Conservation (phyloP, 768 basidiomycete genomes). For the Podaxis sp. region DNA sequence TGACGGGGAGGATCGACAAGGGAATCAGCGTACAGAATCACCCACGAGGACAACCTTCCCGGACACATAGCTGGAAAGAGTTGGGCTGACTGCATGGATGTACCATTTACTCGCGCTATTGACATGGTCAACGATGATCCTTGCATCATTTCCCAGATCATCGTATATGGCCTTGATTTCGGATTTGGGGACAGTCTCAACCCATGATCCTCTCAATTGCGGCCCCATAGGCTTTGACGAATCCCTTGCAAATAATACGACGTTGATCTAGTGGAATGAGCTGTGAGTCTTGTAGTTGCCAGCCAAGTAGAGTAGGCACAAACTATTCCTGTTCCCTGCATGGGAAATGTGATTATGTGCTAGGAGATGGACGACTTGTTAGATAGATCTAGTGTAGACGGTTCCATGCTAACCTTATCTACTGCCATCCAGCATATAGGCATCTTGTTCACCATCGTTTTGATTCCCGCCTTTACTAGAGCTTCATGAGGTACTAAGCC, state of each 20-base stretch:
- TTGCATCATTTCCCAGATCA: slow-evolving; percentile 47
- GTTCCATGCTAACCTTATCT: slow-evolving; percentile 37
- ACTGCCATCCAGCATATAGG: slow-evolving; percentile 43
- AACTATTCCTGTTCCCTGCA: slow-evolving; percentile 41
- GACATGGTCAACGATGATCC: slow-evolving; percentile 38
- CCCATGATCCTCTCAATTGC: slow-evolving; percentile 34
- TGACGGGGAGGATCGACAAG: background rate
- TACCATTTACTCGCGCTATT: slow-evolving; percentile 49
- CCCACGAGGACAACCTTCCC: slow-evolving; percentile 50
- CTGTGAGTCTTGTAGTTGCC: background rate
- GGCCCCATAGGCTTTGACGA: slow-evolving; percentile 6
- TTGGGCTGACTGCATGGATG: slow-evolving; percentile 47
- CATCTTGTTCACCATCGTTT: slow-evolving; percentile 31
- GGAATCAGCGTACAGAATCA: slow-evolving; percentile 40
- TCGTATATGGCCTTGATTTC: slow-evolving; percentile 43
- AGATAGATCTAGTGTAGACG: background rate
- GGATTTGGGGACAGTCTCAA: slow-evolving; percentile 33
- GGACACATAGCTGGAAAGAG: slow-evolving; percentile 40
- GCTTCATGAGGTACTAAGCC: slow-evolving; percentile 40
- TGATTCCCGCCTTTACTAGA: slow-evolving; percentile 41
- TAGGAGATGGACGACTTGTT: slow-evolving; percentile 18
- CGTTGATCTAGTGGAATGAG: slow-evolving; percentile 21
- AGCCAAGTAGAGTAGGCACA: slow-evolving; percentile 8
- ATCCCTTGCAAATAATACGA: slow-evolving; percentile 9
- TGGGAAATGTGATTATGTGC: slow-evolving; percentile 55